Percentiles rank a stretch among this genome's conserved stretches.
Evolutionary conservation across 1,284 basidiomycete genomes (phyloP).

Genomic region (Hortiboletus rubellus): DNA sequence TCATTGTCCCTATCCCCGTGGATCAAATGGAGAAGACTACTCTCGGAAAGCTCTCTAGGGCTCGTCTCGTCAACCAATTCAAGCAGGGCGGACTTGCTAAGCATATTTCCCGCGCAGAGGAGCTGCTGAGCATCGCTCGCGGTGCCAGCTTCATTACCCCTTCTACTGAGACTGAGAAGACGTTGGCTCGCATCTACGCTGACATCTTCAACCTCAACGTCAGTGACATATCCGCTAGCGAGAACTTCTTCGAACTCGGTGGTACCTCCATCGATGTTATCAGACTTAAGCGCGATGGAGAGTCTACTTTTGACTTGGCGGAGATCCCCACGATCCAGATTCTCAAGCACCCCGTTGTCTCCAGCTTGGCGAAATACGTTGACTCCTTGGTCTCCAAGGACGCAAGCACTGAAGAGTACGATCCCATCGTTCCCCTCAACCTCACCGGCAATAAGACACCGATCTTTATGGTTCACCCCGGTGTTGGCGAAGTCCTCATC

Average conservation of each 20-base stretch:
- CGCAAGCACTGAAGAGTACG: conserved; percentile 25
- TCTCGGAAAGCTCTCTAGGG: conserved; percentile 34
- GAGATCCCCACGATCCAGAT: conserved; percentile 45
- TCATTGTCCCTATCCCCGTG: conserved; percentile 31
- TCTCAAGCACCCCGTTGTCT: conserved; percentile 42
- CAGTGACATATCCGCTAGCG: conserved; percentile 27
- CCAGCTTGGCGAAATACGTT: conserved; percentile 32
- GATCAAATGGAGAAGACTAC: conserved; percentile 36
- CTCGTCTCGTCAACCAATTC: conserved; percentile 30
- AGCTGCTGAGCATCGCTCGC: conserved; percentile 29
- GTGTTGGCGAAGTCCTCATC: conserved; percentile 39
- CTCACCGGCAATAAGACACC: conserved; percentile 43
- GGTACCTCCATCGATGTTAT: conserved; percentile 37
- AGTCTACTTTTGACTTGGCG: conserved; percentile 35
- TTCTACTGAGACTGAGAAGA: conserved; percentile 31
- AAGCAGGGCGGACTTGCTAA: conserved; percentile 32
- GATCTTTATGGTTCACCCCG: conserved; percentile 42
- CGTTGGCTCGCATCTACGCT: conserved; percentile 28
- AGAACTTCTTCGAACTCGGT: conserved; percentile 38
- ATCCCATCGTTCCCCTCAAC: conserved; percentile 41
- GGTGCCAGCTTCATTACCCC: conserved; percentile 25
- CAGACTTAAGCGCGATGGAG: conserved; percentile 37
- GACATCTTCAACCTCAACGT: conserved; percentile 29
- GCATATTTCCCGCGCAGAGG: conserved; percentile 31
- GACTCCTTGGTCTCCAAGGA: conserved; percentile 25